Evolutionary conservation across 1,284 basidiomycete species (phyloP), one percentile per base, ranked within the genome.

Genomic region (Inonotus hispidus): DNA sequence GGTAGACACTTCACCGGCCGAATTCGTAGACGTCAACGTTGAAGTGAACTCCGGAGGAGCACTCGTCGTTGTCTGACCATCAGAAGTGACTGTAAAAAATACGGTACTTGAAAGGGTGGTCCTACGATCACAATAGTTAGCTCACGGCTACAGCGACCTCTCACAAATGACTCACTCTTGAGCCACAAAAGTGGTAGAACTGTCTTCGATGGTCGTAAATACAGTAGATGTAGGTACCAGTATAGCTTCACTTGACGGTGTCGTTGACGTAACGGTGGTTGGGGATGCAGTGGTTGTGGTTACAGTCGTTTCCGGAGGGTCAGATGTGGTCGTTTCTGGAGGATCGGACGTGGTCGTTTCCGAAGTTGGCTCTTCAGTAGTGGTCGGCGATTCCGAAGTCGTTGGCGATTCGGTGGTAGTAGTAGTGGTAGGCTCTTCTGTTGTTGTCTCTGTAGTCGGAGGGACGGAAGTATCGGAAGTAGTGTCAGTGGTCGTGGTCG

Each of bases 41-140:
- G 81, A 72, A 5, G 87, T 90, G 64, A 90, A 71, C 29, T 77
- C 67, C 7, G 81, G 71, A 25, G 86, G 85, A 21, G 82, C 77
- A 56, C 75, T 80, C 6, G 80, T 78, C 8, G 77, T 74, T 7
- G 74, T 71, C 38, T 73, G 71, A n/a, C 87, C 87, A 50, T 71
- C 70, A 62, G 72, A 75, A 66, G 85, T 89, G 1, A 84, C 84
- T 16, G 79, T 80, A 39, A 87, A 64, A 57, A 79, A 79, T 19
- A 84, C 72, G 1, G 81, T 82, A 32, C 74, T 80, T 63, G 74
- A 71, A 54, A 85, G 73, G 6, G 84, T 87, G 8, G 79, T 79
- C 60, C 85, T 88, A 67, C 14, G 35, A 39, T n/a, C 11, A n/a
- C 62, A 27, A 47, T 63, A 7, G 63, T 59, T 49, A 52, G 53